phyloP scores from a whole-genome alignment of 2,329 filamentous ascomycete species.

The Capronia americana region DNA sequence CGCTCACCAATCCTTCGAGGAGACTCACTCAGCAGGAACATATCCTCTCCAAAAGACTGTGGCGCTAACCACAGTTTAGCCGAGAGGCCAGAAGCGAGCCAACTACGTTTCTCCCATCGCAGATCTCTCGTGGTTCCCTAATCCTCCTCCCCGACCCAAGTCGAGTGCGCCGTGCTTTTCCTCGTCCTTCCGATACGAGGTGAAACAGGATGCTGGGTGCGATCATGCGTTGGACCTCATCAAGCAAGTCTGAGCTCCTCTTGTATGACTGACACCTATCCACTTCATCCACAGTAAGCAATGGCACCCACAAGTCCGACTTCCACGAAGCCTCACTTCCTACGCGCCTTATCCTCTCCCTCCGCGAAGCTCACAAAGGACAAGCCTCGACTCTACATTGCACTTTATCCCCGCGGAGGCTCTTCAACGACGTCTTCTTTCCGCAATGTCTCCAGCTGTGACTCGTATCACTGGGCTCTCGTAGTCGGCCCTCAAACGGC shows the following conservation, averaged over 20 bases:
- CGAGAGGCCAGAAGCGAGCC: slow-evolving; percentile 13
- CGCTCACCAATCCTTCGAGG: slow-evolving; percentile 4
- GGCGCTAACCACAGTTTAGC: slow-evolving; percentile 14
- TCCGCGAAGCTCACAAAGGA: slow-evolving; percentile 30
- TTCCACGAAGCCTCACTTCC: slow-evolving; percentile 28
- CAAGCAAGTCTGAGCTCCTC: background rate
- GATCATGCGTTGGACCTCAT: background rate
- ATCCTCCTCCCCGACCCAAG: background rate
- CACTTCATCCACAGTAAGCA: slow-evolving; percentile 8
- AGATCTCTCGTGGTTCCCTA: background rate
- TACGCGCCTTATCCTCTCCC: slow-evolving; percentile 35
- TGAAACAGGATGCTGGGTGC: background rate
- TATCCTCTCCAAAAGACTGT: background rate
- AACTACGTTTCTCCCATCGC: background rate
- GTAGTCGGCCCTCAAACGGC: slow-evolving; percentile 35
- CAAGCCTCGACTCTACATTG: slow-evolving; percentile 39
- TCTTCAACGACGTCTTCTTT: slow-evolving; percentile 33
- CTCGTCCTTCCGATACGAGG: slow-evolving; percentile 1
- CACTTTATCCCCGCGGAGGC: slow-evolving; percentile 36
- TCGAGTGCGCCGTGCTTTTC: slow-evolving; percentile 2
- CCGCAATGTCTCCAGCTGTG: slow-evolving; percentile 35
- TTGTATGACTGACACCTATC: background rate
- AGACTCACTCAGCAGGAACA: slow-evolving; percentile 6
- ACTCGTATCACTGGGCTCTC: slow-evolving; percentile 39
- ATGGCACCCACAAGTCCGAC: slow-evolving; percentile 4